A percentile compares a stretch with the other conserved stretches of the same genome.
phyloP scores from a whole-genome alignment of 1,139 yeast species.

The Yamadazyma pseudoaaseri region DNA sequence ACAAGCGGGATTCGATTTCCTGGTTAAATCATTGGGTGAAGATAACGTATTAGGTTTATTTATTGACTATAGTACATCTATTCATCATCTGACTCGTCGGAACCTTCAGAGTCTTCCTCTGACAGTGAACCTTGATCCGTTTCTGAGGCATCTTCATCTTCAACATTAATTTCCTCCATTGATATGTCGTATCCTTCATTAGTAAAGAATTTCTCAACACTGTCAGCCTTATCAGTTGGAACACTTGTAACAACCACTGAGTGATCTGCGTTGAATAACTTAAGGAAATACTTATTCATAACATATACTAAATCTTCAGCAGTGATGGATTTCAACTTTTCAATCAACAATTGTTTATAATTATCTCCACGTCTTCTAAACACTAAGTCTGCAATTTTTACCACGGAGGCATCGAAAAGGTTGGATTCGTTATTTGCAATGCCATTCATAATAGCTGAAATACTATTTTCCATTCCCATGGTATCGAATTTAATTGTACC shows the following conservation, averaged over 20 bases:
- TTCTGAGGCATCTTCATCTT: conserved; percentile 13
- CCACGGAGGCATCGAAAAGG: conserved; percentile 59
- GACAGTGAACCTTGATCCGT: not conserved
- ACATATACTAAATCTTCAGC: conserved; percentile 55
- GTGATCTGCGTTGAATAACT: conserved; percentile 54
- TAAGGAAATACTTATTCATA: conserved; percentile 58
- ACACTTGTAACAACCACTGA: conserved; percentile 71
- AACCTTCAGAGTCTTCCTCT: not conserved
- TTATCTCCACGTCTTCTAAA: conserved; percentile 71
- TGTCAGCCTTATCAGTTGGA: conserved; percentile 62
- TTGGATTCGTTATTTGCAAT: conserved; percentile 68
- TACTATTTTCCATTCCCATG: conserved; percentile 64
- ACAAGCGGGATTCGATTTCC: conserved; percentile 1
- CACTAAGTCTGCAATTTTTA: conserved; percentile 63
- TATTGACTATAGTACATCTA: not conserved
- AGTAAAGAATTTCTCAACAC: conserved; percentile 47
- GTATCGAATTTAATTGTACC: conserved; percentile 58
- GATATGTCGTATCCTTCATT: conserved; percentile 59
- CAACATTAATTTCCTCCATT: conserved; percentile 49
- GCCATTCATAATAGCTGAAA: conserved; percentile 69
- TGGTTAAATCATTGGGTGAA: not conserved
- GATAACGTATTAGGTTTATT: not conserved
- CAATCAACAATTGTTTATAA: conserved; percentile 49
- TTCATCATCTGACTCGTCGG: not conserved
- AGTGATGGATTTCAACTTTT: conserved; percentile 50